Evolutionary conservation across 371 early-diverging fungal species (phyloP).

Genomic region (Mucor piriformis): DNA sequence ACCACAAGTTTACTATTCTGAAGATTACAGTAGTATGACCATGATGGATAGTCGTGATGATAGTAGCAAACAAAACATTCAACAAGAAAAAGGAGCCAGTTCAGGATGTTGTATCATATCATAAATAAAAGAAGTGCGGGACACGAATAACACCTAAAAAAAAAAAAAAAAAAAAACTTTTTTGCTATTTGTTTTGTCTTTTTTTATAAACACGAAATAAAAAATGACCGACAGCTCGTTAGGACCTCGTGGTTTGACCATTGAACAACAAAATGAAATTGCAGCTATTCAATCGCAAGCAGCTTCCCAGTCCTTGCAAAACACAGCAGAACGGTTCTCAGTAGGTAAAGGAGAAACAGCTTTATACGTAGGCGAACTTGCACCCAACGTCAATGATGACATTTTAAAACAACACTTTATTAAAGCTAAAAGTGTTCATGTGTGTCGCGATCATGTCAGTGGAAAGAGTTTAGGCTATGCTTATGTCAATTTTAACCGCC

Average conservation of each 20-base stretch:
- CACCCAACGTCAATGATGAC: slow-evolving; percentile 91
- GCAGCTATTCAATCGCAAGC: slow-evolving; percentile 44
- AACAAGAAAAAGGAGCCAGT: background rate
- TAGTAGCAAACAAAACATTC: slow-evolving; percentile 6
- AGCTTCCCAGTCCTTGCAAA: slow-evolving; percentile 14
- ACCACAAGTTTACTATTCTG: background rate
- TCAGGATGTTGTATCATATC: slow-evolving; percentile 13
- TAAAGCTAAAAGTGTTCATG: slow-evolving; percentile 88
- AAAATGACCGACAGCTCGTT: slow-evolving; percentile 4
- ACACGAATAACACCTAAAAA: background rate
- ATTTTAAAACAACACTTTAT: slow-evolving; percentile 92
- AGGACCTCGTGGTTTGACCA: slow-evolving; percentile 34
- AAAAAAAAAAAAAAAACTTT: background rate
- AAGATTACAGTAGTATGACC: slow-evolving; percentile 4
- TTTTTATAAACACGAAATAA: background rate
- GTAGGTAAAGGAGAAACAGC: slow-evolving; percentile 53
- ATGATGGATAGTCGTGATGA: background rate
- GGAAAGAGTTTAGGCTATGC: slow-evolving; percentile 96
- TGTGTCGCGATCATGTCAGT: slow-evolving; percentile 96
- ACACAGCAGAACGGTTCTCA: slow-evolving; percentile 19
- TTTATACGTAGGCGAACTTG: slow-evolving; percentile 90
- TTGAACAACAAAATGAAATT: slow-evolving; percentile 45
- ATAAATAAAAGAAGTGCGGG: background rate
- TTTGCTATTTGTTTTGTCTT: background rate
- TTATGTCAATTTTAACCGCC: slow-evolving; percentile 90